phyloP scores from a whole-genome alignment of 805 yeast genomes.

The Cyberlindnera euphorbiiphila region DNA sequence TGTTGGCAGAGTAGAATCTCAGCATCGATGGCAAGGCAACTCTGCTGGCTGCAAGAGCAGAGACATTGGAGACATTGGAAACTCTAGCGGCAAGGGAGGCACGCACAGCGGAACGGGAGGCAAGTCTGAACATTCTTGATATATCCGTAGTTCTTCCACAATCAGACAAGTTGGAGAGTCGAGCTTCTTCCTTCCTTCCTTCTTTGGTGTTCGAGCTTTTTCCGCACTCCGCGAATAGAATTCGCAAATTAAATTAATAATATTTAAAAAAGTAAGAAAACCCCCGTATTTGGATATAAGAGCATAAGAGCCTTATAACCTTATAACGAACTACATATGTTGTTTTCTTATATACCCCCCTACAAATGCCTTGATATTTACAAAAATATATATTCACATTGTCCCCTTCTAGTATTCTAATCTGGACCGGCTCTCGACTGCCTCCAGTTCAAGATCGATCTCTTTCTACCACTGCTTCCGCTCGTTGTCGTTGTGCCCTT shows the following conservation, averaged over 20 bases:
- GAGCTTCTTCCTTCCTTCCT: too few species aligned
- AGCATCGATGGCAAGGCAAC: conserved; percentile 29
- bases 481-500: conserved; percentile 12
- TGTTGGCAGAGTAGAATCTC: conserved; percentile 56
- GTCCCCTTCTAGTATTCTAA: background rate
- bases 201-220: too few species aligned
- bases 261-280: too few species aligned
- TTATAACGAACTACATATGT: too few species aligned
- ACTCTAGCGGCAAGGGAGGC: conserved; percentile 38
- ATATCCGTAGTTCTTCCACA: too few species aligned
- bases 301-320: too few species aligned
- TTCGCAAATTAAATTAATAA: too few species aligned
- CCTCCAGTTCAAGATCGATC: conserved; percentile 33
- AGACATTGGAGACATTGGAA: too few species aligned
- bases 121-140: conserved; percentile 51
- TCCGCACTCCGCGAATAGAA: too few species aligned
- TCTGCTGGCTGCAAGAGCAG: too few species aligned
- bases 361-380: background rate
- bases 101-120: conserved; percentile 39
- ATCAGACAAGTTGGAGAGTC: too few species aligned
- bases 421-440: conserved; percentile 26
- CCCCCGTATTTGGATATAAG: too few species aligned
- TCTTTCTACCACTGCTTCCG: conserved; percentile 23
- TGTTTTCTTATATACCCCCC: background rate
- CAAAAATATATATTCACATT: background rate